Evolutionary conservation across 148 eudicot genomes (phyloP), one percentile per base, ranked within the genome.

Genomic region (Cornus florida): DNA sequence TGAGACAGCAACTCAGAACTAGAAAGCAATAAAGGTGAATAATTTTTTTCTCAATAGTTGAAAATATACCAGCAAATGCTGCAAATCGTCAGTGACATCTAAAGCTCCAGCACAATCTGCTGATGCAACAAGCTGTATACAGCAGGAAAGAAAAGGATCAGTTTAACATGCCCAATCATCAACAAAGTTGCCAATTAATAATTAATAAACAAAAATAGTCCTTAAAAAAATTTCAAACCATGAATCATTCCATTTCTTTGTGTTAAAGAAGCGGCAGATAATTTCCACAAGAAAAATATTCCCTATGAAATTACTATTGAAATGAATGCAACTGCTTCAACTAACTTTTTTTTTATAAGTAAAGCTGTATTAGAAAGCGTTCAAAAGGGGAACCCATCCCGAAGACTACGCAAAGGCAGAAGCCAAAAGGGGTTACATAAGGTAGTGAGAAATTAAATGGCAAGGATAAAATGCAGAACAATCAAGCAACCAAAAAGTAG

Each of bases 31-130:
- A 56, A 67, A 67, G 8, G 20, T 59, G 41, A 23, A 65, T 46
- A 19, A 67, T 31, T n/a, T 48, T 41, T 33, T 74, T 33, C 23
- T 33, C 38, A 35, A 73, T 5, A 13, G 71, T 65, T 7, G 10
- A 50, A 24, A 75, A 79, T 75, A 62, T 92, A 96, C 99, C 99
- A 96, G 82, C 79, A 96, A 87, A 82, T 91, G 90, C 85, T 88
- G 92, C 92, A 96, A 89, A 88, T 94, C 99, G 86, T 93, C 98
- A 70, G 87, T 93, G 75, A 96, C 84, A 76, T 96, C 99, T 86
- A 96, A 91, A 71, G 99, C 97, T 84, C 99, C 99, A 85, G 97
- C 95, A 91, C 95, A 96, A 86, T 96, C 99, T 81, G 91, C 93
- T 67, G 99, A 92, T 73, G 94, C 83, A 76, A 96, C 94, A 79